Conservation (phyloP, 768 basidiomycete species). For the Hericium rajendrae region DNA sequence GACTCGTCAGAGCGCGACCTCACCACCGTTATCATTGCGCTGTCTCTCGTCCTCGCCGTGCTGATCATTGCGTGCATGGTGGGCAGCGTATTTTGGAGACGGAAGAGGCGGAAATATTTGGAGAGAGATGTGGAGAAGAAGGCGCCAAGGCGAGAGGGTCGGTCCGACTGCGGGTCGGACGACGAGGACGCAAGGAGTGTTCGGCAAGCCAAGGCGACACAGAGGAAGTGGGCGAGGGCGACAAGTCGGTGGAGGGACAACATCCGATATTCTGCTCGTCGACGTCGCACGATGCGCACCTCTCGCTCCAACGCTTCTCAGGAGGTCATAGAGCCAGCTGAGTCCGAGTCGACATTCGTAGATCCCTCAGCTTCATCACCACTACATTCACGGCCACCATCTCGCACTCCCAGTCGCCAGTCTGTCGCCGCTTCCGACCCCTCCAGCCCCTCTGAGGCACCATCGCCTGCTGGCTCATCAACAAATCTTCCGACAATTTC, state of each 20-base stretch:
- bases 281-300: constrained; percentile 32
- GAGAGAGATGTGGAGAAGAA: constrained; percentile 45
- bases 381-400: not conserved
- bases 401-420: constrained; percentile 1
- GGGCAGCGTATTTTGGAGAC: constrained; percentile 52
- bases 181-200: constrained; percentile 21
- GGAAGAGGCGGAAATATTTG: constrained; percentile 22
- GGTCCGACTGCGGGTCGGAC: constrained; percentile 23
- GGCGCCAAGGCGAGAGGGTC: constrained; percentile 20
- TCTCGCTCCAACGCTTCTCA: not conserved
- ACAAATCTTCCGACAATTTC: not conserved
- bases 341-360: not conserved
- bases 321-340: not conserved
- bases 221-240: constrained; percentile 56
- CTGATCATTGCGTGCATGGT: constrained; percentile 54
- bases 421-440: not conserved
- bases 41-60: constrained; percentile 56
- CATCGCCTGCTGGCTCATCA: not conserved
- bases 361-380: not conserved
- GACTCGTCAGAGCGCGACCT: not conserved
- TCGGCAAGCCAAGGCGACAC: constrained; percentile 38
- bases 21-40: constrained; percentile 28
- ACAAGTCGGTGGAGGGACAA: constrained; percentile 63
- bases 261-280: constrained; percentile 49
- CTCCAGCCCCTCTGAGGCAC: not conserved